Base-by-base conservation (phyloP, 75 land plant species). In the Cryptomeria japonica region DNA sequence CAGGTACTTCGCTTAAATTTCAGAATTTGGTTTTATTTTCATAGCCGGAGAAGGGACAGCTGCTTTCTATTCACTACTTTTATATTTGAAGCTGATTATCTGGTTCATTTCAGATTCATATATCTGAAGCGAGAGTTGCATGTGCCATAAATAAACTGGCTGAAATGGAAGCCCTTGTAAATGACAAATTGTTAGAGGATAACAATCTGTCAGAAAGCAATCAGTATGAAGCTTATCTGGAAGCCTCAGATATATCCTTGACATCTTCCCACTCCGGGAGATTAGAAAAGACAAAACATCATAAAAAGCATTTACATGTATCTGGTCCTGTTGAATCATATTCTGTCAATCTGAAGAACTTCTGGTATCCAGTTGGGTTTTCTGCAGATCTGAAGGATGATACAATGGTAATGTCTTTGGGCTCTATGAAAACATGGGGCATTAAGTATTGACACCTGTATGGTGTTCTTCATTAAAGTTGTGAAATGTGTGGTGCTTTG, bases 291-390 rank as follows among this genome's bases (percentile, higher is more conserved):
- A 92, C 42, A 31, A 91, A 90, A 86, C 28, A 87, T 64, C 88
- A 75, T 2, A 51, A 88, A 77, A 90, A 75, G 82, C 73, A 82
- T 58, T 90, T 98, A 88, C 90, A 95, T 87, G 94, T 97, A 2
- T 95, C 99, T 12, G 99, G 99, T 31, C 99, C 99, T 72, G 91
- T 93, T 51, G 89, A 93, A 85, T 89, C 92, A 19, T 98, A 98
- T 75, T 88, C 96, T 87, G 89, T 90, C 14, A 89, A 76, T n/a
- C 90, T 98, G 83, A 96, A 96, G 91, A 97, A 98, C 75, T 98
- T 95, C 80, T 98, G 99, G 99, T 98, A 97, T 83, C 99, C 99
- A 41, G 95, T 97, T 53, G 99, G 97, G 42, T 98, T 98, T 86
- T 91, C 99, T 18, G 89, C 51, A 36, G 95, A 95, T 88, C 87